Evolutionary conservation across 2,329 filamentous ascomycete species (phyloP).

Genomic region (Apiospora phragmitis): DNA sequence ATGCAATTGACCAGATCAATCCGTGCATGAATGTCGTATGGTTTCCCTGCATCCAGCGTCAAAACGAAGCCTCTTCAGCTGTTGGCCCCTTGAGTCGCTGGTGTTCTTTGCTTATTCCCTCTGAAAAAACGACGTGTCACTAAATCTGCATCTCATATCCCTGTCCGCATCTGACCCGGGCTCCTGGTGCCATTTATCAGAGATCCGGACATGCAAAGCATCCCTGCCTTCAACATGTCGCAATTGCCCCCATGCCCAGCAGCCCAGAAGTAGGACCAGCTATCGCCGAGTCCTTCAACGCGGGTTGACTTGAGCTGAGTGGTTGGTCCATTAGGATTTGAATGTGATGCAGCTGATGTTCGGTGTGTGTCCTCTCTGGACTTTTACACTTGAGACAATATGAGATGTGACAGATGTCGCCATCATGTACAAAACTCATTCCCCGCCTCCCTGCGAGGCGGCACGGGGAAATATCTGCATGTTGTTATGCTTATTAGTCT

Average conservation of each 20-base stretch:
- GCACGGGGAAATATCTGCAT: neutral
- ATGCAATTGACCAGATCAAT: neutral
- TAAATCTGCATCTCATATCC: neutral
- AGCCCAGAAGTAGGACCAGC: neutral
- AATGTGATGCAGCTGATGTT: neutral
- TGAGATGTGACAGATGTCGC: neutral
- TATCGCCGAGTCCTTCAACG: neutral
- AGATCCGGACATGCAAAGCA: neutral
- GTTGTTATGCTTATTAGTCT: neutral
- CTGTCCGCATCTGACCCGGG: neutral
- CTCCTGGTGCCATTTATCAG: neutral
- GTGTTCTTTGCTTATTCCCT: neutral
- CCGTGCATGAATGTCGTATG: neutral
- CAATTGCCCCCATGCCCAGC: neutral
- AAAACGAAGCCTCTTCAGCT: neutral
- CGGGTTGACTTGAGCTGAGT: neutral
- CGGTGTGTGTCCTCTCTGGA: too few species aligned
- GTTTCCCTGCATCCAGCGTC: neutral
- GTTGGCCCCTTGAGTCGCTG: neutral
- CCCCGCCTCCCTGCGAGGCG: neutral
- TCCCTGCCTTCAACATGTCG: too few species aligned
- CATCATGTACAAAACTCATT: neutral
- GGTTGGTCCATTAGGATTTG: neutral
- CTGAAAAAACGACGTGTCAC: neutral
- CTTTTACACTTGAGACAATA: neutral